phyloP scores from a whole-genome alignment of 352 stramenopile genomes.

The Thraustochytrium sp. region DNA sequence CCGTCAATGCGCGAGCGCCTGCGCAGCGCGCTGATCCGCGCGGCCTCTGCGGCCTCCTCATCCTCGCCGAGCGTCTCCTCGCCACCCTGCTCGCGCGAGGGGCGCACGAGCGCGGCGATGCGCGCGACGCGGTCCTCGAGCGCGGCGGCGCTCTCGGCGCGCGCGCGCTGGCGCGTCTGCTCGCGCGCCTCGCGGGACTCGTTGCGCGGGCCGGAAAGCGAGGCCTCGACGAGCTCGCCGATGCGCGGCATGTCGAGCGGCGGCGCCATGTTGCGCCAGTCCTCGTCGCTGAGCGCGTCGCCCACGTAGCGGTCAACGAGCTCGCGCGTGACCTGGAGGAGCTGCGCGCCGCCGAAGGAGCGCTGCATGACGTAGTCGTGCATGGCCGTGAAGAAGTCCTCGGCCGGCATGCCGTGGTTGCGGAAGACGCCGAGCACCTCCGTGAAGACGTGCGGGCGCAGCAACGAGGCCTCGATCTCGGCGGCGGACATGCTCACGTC shows the following conservation, averaged over 20 bases:
- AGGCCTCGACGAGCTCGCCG: neutral
- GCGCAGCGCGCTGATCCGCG: no score
- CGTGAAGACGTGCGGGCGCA: neutral
- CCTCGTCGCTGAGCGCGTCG: neutral
- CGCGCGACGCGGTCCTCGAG: no score
- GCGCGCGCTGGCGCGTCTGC: no score
- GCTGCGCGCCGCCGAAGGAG: neutral
- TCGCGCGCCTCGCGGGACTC: neutral
- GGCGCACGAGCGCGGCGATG: no score
- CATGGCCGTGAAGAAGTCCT: neutral
- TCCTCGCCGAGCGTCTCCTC: no score
- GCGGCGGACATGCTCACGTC: neutral
- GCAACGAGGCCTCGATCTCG: neutral
- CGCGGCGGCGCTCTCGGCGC: no score
- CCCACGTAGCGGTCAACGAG: neutral
- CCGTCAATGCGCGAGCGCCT: no score
- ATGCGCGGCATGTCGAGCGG: neutral
- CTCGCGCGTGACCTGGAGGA: neutral
- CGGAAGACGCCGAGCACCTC: constrained; percentile 35
- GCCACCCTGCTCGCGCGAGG: no score
- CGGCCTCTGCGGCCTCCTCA: no score
- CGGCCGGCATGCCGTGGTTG: constrained; percentile 36
- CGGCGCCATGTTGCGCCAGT: neutral
- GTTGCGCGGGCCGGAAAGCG: neutral
- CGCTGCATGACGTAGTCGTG: neutral